Base-by-base conservation (phyloP, 73 alveolate genomes). In the Loxodes magnus region DNA sequence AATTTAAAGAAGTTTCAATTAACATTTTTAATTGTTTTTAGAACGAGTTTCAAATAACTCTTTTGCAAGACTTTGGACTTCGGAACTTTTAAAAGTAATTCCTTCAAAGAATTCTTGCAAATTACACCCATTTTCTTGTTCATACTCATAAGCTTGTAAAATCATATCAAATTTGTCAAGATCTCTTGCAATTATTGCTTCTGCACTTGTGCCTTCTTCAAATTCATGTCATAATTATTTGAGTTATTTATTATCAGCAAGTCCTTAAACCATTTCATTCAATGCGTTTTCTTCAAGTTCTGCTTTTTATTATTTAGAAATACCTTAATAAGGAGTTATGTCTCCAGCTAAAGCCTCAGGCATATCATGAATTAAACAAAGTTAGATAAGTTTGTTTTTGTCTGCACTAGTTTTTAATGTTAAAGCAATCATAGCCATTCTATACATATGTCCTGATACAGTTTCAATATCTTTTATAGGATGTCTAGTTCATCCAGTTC, bases 311-410 rank as follows among this genome's bases (percentile, higher is more conserved):
- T 68, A 28, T 30, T 22, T 59, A 22, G 75, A 60, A 42, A 68
- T 31, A 12, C 53, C 53, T 14, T 68, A 74, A 21, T 35, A 35
- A 43, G 82, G 82, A 27, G 74, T 68, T 4, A 68, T 68, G 20
- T 68, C 82, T 1, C 82, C 82, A 14, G 61, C 82, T 29, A 68
- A 33, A 20, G 56, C 69, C 48, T 68, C 82, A 30, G 68, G 57
- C 51, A 68, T 26, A 68, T 68, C 82, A 31, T 68, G 82, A 10
- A 68, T 48, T 37, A 68, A 61, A 5, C 75, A 54, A 16, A 68
- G 42, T 28, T 68, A 60, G 10, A 68, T 68, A 62, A 46, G 22
- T 46, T 46, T 46, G 35, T 9, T 17, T 14, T 20, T 46, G 26
- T 46, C 27, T 9, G 7, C 9, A 5, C n/a, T n/a, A 12, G 17